Percentiles rank a stretch among this genome's conserved stretches.
phyloP scores from a whole-genome alignment of 164 flowering plant genomes.

The Euptelea pleiosperma region DNA sequence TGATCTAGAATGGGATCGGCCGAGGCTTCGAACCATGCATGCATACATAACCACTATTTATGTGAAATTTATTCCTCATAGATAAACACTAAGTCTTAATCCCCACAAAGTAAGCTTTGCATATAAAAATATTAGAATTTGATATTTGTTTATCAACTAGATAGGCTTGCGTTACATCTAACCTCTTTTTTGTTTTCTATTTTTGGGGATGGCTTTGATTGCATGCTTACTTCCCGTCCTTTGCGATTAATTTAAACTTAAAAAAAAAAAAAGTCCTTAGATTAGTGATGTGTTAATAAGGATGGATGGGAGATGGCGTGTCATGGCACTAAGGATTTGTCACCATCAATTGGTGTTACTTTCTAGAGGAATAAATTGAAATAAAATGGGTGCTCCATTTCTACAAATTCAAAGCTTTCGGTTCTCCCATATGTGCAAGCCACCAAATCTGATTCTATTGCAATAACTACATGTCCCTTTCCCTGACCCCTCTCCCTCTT shows the following conservation, averaged over 20 bases:
- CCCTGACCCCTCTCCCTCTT: neutral
- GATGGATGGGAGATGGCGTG: neutral
- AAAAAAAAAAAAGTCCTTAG: neutral
- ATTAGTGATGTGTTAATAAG: neutral
- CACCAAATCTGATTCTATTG: conserved; percentile 8
- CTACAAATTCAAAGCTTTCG: neutral
- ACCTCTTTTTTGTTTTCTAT: neutral
- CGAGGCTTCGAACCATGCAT: too few species aligned
- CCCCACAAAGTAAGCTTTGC: neutral
- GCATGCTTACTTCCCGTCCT: neutral
- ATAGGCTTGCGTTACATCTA: neutral
- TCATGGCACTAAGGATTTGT: conserved; percentile 1
- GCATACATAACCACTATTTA: too few species aligned
- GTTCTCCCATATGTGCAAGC: conserved; percentile 8
- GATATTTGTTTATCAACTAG: too few species aligned
- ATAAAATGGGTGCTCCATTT: neutral
- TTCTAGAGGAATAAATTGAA: conserved; percentile 5
- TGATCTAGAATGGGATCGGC: too few species aligned
- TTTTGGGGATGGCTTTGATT: neutral
- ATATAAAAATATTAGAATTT: neutral
- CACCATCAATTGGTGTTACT: neutral
- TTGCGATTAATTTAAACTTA: neutral
- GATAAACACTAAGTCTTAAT: conserved; percentile 4
- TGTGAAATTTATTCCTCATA: neutral
- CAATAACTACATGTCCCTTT: neutral